These are phyloP conservation scores for Steccherinum ochraceum DNA, from an alignment of 768 basidiomycete species.

Conservation along the genomic window DNA sequence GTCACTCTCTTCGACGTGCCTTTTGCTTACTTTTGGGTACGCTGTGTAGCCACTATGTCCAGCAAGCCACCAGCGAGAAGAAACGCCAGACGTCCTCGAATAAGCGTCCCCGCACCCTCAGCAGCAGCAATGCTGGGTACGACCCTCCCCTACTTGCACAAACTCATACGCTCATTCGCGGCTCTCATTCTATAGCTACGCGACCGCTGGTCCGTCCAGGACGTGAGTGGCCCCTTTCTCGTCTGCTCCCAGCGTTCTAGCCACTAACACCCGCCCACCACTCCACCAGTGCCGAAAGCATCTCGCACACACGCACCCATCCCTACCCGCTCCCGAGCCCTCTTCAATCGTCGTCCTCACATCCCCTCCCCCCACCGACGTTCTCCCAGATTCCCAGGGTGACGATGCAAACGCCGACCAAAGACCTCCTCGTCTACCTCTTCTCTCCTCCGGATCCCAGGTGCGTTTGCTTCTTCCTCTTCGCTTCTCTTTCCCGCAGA, in stretches of 20 bases:
- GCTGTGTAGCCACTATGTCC: slow-evolving; percentile 76
- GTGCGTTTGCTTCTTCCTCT: slow-evolving; percentile 20
- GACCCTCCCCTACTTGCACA: background rate
- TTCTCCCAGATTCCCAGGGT: slow-evolving; percentile 21
- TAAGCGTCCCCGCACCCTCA: slow-evolving; percentile 63
- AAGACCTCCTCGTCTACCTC: slow-evolving; percentile 63
- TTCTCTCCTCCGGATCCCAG: slow-evolving; percentile 67
- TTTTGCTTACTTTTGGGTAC: slow-evolving; percentile 12
- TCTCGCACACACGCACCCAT: slow-evolving; percentile 8
- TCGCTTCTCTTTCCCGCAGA: background rate
- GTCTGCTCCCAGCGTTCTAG: no score
- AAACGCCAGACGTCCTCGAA: slow-evolving; percentile 53
- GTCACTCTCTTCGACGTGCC: slow-evolving; percentile 14
- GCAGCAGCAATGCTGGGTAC: slow-evolving; percentile 16
- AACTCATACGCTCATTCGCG: no score
- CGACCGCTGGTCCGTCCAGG: slow-evolving; percentile 8
- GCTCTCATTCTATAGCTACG: no score
- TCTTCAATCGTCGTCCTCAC: slow-evolving; percentile 3
- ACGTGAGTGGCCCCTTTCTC: slow-evolving; percentile 6
- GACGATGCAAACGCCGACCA: slow-evolving; percentile 53
- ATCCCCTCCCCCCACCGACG: slow-evolving; percentile 33
- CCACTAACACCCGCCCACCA: background rate
- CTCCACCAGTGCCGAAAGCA: slow-evolving; percentile 1
- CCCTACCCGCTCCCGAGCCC: slow-evolving; percentile 14
- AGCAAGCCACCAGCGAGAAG: slow-evolving; percentile 82